Base-by-base conservation (phyloP, 2,329 filamentous ascomycete genomes). In the Claviceps sorghi region DNA sequence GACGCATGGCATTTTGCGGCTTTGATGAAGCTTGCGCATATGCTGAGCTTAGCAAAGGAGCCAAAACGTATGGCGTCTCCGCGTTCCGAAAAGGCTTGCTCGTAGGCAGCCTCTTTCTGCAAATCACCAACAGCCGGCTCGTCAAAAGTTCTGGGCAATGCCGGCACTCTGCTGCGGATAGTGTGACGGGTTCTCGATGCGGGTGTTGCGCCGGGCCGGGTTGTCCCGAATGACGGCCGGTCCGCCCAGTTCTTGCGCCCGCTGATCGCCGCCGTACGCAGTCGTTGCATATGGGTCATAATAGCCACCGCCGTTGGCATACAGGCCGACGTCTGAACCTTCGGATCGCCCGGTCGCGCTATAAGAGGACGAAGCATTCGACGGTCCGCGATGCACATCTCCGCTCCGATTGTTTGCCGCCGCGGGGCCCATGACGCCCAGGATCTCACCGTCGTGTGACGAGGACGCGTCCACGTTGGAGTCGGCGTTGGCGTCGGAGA, bases 331-430 rank as follows among this genome's bases (percentile, higher is more conserved):
- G 22, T 83, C 80, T 13, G 81, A 84, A 10, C 76, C 78, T 53
- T 85, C 82, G 0, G 91, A 96, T 54, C 80, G 80, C 45, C 81
- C 83, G 8, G 82, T 86, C 13, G 83, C 84, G 57, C 90, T 96
- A 71, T 97, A 98, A 1, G 88, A 90, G 0, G 93, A 97, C 0
- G 93, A 98, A 6, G 93, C 93, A 63, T 97, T 97, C 6, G 91
- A 97, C 2, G 88, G 83, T 1, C 93, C 93, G 51, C 93, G 85
- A 58, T 86, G 87, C 38, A 97, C 86, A 58, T 88, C 87, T 29
- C 70, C 73, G 48, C 71, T 74, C 50, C 80, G 76, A 66, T 85
- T 84, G 55, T 79, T 77, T 52, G 79, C 75, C 29, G 84, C 77
- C 15, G 79, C 75, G 13, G 87, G 85, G 3, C 88, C 88, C 69